A percentile compares a stretch with the other conserved stretches of the same genome.
Evolutionary conservation across 164 flowering plant species (phyloP).

Genomic region (Akebia trifoliata): DNA sequence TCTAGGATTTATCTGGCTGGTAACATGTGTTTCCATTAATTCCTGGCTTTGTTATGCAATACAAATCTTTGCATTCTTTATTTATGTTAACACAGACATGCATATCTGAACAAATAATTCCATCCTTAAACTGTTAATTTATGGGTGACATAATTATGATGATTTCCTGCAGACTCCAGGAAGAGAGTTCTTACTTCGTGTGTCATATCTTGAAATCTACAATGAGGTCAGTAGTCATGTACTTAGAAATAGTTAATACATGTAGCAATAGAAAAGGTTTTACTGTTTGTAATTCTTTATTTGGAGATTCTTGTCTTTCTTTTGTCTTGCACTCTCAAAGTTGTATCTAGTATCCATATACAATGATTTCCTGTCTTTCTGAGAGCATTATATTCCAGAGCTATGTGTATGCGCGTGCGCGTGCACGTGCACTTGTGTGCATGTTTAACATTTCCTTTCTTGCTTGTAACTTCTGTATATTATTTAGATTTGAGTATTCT

Average conservation of each 20-base stretch:
- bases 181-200: conserved; percentile 79
- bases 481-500: not conserved
- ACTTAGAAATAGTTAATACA: not conserved
- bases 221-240: conserved; percentile 36
- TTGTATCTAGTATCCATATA: too few species aligned
- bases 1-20: too few species aligned
- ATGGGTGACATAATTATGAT: not conserved
- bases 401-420: too few species aligned
- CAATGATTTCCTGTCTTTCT: too few species aligned
- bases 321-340: too few species aligned
- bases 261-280: not conserved
- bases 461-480: not conserved
- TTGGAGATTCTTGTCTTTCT: too few species aligned
- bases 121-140: not conserved
- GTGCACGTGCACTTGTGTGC: too few species aligned
- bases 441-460: not conserved
- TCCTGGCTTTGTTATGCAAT: not conserved
- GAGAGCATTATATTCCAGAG: too few species aligned
- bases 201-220: conserved; percentile 89
- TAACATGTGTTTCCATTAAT: not conserved
- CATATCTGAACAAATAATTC: not conserved
- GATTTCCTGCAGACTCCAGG: conserved; percentile 73
- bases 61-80: not conserved
- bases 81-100: not conserved
- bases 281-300: not conserved